These are phyloP conservation scores for Amoebophrya sp. DNA, from an alignment of 169 alveolate genomes.

Conservation along the genomic window DNA sequence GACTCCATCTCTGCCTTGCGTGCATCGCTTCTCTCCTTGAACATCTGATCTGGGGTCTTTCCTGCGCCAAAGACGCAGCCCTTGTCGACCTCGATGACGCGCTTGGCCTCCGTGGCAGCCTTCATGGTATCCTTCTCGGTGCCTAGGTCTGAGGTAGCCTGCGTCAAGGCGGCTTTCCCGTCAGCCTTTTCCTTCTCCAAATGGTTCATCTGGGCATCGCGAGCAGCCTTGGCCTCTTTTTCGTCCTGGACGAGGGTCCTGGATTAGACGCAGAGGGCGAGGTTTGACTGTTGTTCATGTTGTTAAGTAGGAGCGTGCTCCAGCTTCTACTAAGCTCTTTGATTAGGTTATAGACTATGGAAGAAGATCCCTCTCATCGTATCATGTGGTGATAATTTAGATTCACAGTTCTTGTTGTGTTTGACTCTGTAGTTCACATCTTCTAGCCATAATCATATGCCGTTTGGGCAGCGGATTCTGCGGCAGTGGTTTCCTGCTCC, in stretches of 20 bases:
- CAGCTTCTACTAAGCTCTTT: too few relatives aligned
- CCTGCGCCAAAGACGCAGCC: not conserved
- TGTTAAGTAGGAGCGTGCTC: too few relatives aligned
- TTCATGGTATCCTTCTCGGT: not conserved
- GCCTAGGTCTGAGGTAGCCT: not conserved
- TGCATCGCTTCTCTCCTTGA: not conserved
- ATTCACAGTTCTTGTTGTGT: too few relatives aligned
- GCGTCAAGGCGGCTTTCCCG: not conserved
- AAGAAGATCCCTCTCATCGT: too few relatives aligned
- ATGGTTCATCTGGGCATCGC: not conserved
- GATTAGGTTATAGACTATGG: too few relatives aligned
- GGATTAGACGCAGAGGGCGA: too few relatives aligned
- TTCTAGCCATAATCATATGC: not conserved
- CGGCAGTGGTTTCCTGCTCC: not conserved
- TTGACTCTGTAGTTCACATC: too few relatives aligned
- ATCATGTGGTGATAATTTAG: too few relatives aligned
- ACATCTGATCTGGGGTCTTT: not conserved
- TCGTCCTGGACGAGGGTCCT: not conserved
- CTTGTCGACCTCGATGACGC: not conserved
- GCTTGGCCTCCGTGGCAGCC: not conserved
- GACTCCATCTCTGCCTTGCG: not conserved
- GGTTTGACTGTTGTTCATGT: too few relatives aligned
- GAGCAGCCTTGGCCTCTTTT: not conserved
- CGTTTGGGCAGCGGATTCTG: not conserved
- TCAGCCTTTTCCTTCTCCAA: not conserved